Base-by-base conservation (phyloP, 805 yeast species). In the Candida broadrunensis region DNA sequence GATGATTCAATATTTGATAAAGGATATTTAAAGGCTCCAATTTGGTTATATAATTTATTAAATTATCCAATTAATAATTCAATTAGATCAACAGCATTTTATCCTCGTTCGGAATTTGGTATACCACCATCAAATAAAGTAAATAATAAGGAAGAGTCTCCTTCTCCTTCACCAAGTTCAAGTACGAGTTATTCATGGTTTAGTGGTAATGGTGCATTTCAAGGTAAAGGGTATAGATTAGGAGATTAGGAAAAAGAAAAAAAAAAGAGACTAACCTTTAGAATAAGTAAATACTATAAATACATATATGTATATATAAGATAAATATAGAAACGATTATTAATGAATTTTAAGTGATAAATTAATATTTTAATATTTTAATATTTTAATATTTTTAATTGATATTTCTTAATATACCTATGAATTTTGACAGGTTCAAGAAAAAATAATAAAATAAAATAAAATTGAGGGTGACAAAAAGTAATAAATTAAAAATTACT, bases 11-110 rank as follows among this genome's bases (percentile, higher is more conserved):
- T 75, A 29, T 72, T 75, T 18, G 78, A 72, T 43, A 62, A 67
- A 33, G 85, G 85, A 1, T 71, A 77, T 45, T 63, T 79, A 41
- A 70, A 70, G 39, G 84, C 85, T 1, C 87, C 87, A 2, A 30
- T 39, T n/a, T 59, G 65, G 58, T 44, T 70, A 15, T 70, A 67
- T 49, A 50, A 46, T 2, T 24, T 58, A 12, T 53, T 69, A 36
- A 49, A 51, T 26, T 65, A 58, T 44, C 71, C 71, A 8, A 45
- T 42, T 20, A 52, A 47, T 30, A 50, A 47, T 5, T 48, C 60
- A 3, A 47, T 41, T 23, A 47, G 70, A 34, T 48, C 55, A 12
- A 61, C 69, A 2, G 67, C 67, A 6, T 60, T 62, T 38, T 41
- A 16, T 21, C 24, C 24, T 21, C 24, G 24, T 21, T 9, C 21